Conservation (phyloP, 495 filamentous ascomycete species). For the Xeromyces bisporus region DNA sequence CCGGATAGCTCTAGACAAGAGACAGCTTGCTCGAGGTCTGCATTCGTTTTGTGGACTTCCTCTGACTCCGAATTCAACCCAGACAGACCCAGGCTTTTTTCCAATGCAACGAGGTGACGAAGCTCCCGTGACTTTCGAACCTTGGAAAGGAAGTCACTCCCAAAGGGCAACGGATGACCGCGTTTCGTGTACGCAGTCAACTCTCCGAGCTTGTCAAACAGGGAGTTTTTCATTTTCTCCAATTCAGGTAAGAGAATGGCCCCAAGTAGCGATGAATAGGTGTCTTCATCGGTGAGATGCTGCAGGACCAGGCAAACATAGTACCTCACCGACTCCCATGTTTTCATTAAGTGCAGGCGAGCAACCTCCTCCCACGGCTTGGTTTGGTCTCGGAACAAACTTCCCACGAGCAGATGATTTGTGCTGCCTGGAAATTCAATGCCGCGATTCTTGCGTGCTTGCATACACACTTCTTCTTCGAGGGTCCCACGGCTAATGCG, state of each 20-base stretch:
- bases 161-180: conserved; percentile 27
- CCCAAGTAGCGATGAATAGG: conserved; percentile 10
- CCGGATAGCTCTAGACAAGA: conserved; percentile 1
- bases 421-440: conserved; percentile 28
- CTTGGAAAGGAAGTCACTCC: conserved; percentile 17
- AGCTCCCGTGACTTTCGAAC: conserved; percentile 12
- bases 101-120: conserved; percentile 6
- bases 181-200: conserved; percentile 16
- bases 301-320: conserved; percentile 14
- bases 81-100: conserved; percentile 1
- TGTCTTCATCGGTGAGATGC: conserved; percentile 15
- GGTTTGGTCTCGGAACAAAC: conserved; percentile 27
- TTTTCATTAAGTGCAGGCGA: conserved; percentile 7
- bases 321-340: conserved; percentile 9
- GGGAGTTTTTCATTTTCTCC: conserved; percentile 11
- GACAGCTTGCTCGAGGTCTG: conserved; percentile 1
- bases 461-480: conserved; percentile 7
- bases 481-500: conserved; percentile 3
- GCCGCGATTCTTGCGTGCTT: conserved; percentile 14
- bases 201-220: conserved; percentile 7
- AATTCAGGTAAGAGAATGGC: conserved; percentile 12
- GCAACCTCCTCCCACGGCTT: conserved; percentile 21
- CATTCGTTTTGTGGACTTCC: not conserved
- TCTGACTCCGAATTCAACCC: not conserved
- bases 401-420: conserved; percentile 26